Conservation (phyloP, 768 basidiomycete genomes). For the Rhizopogon vinicolor region DNA sequence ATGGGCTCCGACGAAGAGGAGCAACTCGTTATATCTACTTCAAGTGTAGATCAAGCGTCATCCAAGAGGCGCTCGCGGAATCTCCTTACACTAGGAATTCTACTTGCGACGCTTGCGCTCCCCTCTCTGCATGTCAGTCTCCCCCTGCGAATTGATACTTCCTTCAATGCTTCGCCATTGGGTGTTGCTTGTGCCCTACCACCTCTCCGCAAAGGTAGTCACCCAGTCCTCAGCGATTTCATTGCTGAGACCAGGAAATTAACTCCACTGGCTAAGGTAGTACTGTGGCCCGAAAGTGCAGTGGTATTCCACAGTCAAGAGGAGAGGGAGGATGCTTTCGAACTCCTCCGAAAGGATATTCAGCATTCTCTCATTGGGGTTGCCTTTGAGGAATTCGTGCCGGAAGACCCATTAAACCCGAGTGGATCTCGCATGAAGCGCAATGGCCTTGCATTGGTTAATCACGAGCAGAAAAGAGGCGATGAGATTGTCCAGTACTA, state of each 20-base stretch:
- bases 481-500: constrained; percentile 53
- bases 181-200: constrained; percentile 69
- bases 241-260: constrained; percentile 52
- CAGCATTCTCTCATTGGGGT: constrained; percentile 55
- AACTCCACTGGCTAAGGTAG: constrained; percentile 41
- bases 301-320: constrained; percentile 51
- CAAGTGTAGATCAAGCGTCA: background rate
- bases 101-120: constrained; percentile 43
- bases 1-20: constrained; percentile 36
- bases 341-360: constrained; percentile 31
- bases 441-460: constrained; percentile 64
- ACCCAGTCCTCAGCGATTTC: constrained; percentile 53
- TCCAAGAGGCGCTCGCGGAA: constrained; percentile 13
- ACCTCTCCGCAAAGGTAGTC: constrained; percentile 34
- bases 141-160: constrained; percentile 32
- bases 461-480: constrained; percentile 27
- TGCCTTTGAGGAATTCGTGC: constrained; percentile 61
- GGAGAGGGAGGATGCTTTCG: constrained; percentile 49
- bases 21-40: constrained; percentile 2
- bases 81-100: constrained; percentile 31
- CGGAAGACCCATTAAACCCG: constrained; percentile 32
- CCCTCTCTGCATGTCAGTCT: constrained; percentile 51
- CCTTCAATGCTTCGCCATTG: constrained; percentile 46
- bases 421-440: constrained; percentile 37
- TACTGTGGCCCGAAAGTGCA: constrained; percentile 83